Evolutionary conservation across 2,329 filamentous ascomycete species (phyloP), one percentile per base, ranked within the genome.

Genomic region (Lecanicillium sp.): DNA sequence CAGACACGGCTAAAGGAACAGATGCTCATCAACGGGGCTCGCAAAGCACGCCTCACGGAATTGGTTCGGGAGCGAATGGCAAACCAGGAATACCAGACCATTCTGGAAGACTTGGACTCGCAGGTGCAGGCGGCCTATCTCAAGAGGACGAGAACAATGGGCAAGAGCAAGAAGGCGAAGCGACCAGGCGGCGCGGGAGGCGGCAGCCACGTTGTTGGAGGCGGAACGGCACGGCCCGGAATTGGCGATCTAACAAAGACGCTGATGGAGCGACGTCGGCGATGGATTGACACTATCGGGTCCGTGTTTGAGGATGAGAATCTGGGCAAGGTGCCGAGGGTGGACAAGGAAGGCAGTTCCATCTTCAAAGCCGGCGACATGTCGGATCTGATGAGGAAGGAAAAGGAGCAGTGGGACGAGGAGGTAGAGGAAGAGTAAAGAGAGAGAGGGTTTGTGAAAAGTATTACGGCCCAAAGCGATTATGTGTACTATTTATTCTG

Each of bases 71-170:
- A 95, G 57, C 81, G 87, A 48, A 90, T 98, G 78, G 92, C 92
- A 0, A 82, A 92, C 63, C 92, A 98, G 56, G 92, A 98, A 58
- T 98, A 95, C 67, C 84, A 83, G 58, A 95, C 88, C 40, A 98
- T 98, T 51, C 82, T 94, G 36, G 92, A 98, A 57, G 92, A 98
- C 58, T 79, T 98, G 16, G 92, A 98, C 67, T 80, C 81, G 30
- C 92, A 96, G 57, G 88, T 96, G 30, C 89, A 96, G 55, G 83
- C 86, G 37, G 90, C 92, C 4, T 98, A 96, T 55, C 79, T 94
- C 32, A 98, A 98, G 66, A 84, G 92, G 17, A 96, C 90, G 19
- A 80, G 92, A 33, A 95, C 87, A 1, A 83, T 96, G 64, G 86
- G 89, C 58, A 94, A 96, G 67, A 87, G 80, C 60, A 94, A 94